Evolutionary conservation across 2,329 filamentous ascomycete genomes (phyloP).

Genomic region (Emmonsia crescens): DNA sequence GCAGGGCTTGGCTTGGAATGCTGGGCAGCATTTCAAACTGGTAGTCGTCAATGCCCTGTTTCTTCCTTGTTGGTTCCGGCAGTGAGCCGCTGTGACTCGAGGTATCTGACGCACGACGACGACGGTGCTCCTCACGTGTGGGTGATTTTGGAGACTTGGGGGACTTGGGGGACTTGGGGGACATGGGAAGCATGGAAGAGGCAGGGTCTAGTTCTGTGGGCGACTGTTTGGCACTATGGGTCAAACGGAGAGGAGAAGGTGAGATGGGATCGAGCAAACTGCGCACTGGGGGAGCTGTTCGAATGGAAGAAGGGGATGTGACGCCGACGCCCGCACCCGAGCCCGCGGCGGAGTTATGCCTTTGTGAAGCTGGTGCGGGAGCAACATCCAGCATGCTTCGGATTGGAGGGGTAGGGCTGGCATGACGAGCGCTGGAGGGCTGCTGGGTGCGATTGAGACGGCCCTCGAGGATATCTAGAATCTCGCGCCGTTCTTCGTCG

Average conservation of each 20-base stretch:
- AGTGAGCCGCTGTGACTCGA: constrained; percentile 13
- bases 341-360: constrained; percentile 31
- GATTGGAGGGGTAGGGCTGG: constrained; percentile 52
- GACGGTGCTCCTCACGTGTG: constrained; percentile 22
- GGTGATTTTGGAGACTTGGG: not conserved
- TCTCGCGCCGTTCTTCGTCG: constrained; percentile 65
- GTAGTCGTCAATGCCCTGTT: constrained; percentile 23
- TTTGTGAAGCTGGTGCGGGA: constrained; percentile 25
- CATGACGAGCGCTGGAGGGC: constrained; percentile 45
- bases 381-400: constrained; percentile 57
- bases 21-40: constrained; percentile 38
- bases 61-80: constrained; percentile 15
- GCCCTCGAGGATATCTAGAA: constrained; percentile 57
- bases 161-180: not conserved
- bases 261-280: constrained; percentile 30
- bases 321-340: constrained; percentile 27
- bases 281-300: constrained; percentile 15
- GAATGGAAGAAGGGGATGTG: constrained; percentile 13
- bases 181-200: constrained; percentile 13
- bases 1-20: constrained; percentile 33
- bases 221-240: constrained; percentile 23
- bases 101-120: constrained; percentile 25
- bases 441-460: constrained; percentile 19
- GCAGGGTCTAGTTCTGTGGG: constrained; percentile 21
- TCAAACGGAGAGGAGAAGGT: constrained; percentile 26